Conservation (phyloP, 768 basidiomycete genomes). For the Tephrocybe sp. region DNA sequence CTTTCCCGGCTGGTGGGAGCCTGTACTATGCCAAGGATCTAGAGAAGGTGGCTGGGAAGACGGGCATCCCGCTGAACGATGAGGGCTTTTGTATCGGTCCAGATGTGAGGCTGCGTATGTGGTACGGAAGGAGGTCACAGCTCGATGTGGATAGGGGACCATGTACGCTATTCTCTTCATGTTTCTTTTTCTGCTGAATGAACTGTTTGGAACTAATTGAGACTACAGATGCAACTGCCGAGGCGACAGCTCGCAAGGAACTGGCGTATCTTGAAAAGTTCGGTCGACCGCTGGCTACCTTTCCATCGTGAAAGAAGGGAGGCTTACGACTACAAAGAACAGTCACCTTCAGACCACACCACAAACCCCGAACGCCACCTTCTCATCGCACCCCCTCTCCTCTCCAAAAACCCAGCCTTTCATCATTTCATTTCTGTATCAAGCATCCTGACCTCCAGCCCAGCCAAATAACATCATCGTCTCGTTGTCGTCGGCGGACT, state of each 20-base stretch:
- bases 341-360: slow-evolving; percentile 39
- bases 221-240: slow-evolving; percentile 43
- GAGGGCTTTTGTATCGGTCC: slow-evolving; percentile 44
- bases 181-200: slow-evolving; percentile 19
- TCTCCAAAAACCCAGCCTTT: slow-evolving; percentile 36
- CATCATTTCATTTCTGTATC: slow-evolving; percentile 48
- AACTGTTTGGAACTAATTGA: slow-evolving; percentile 30
- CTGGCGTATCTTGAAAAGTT: slow-evolving; percentile 45
- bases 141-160: slow-evolving; percentile 51
- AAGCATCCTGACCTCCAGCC: slow-evolving; percentile 44
- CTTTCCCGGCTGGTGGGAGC: slow-evolving; percentile 51
- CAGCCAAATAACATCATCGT: slow-evolving; percentile 49
- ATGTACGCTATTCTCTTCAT: slow-evolving; percentile 39
- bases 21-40: slow-evolving; percentile 47
- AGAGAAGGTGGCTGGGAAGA: slow-evolving; percentile 32
- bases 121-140: slow-evolving; percentile 48
- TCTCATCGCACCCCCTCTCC: slow-evolving; percentile 43
- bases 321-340: slow-evolving; percentile 40
- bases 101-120: slow-evolving; percentile 41
- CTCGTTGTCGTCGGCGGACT: slow-evolving; percentile 41
- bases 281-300: slow-evolving; percentile 45
- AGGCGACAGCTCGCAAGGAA: slow-evolving; percentile 40
- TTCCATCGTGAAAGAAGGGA: slow-evolving; percentile 41
- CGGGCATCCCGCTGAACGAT: slow-evolving; percentile 36
- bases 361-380: slow-evolving; percentile 49